Evolutionary conservation across 225 moss, liverwort and hornwort species (phyloP), one percentile per base, ranked within the genome.

Genomic region (Lunularia cruciata): DNA sequence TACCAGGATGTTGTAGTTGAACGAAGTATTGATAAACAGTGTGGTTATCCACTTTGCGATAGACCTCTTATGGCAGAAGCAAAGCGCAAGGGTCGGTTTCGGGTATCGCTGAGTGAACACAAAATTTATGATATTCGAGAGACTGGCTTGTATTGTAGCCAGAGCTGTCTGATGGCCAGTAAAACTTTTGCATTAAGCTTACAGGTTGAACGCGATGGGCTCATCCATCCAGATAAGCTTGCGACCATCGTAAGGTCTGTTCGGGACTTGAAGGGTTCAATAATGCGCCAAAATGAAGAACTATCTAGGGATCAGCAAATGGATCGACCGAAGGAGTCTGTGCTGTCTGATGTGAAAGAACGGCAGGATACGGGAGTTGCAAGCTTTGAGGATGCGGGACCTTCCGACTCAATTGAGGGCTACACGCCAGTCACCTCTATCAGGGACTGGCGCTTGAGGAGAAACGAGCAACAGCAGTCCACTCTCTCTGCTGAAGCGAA

Each of bases 1-100:
- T 96, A 92, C 18, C 69, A 71, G 22, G 96, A 96, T 77, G 87
- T 96, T 57, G 89, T 96, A 0, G 87, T 83, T 31, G 96, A 96
- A 86, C 77, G 96, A 67, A 76, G 78, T 64, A 87, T 96, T 72
- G 72, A 74, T 4, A 85, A 83, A 47, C 65, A 79, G 59, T 98
- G 96, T 73, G 96, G 96, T 26, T 90, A 76, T 75, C 51, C 89
- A 62, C 80, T 89, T 38, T 98, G 96, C 63, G 36, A 54, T 8
- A 87, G 80, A 57, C 65, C 30, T 45, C 86, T 93, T 65, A 45
- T 57, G 23, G 27, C 71, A 37, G 87, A 86, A 43, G 39, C 67
- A n/a, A 61, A 77, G 62, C 82, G 90, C 2, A 92, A 86, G 75
- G 96, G 92, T 40, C 86, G 89, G 5, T 98, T 77, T 68, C 77